Evolutionary conservation across 2,329 filamentous ascomycete genomes (phyloP).

Genomic region (Blumeria hordei): DNA sequence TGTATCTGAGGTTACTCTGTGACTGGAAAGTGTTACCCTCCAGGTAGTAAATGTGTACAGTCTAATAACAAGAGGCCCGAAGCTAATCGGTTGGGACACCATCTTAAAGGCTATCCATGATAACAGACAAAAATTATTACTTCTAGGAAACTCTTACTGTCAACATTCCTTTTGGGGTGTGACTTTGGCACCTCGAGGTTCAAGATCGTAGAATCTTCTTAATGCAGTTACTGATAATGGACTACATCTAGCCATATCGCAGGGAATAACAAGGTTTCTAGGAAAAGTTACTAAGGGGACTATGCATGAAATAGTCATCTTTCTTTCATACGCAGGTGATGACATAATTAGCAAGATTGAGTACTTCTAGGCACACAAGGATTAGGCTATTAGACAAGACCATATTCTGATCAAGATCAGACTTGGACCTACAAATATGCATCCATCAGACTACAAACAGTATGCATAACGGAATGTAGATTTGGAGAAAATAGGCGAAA

Average conservation of each 20-base stretch:
- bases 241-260: neutral
- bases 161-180: neutral
- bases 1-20: neutral
- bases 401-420: slow-evolving; percentile 1
- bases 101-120: neutral
- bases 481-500: too few relatives aligned
- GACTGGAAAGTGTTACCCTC: neutral
- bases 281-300: neutral
- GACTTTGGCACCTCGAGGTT: neutral
- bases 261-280: neutral
- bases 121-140: neutral
- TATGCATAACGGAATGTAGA: too few relatives aligned
- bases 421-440: neutral
- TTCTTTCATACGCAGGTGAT: neutral
- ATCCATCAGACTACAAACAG: too few relatives aligned
- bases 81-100: neutral
- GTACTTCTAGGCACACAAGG: neutral
- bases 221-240: neutral
- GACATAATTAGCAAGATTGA: neutral
- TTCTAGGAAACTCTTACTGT: neutral
- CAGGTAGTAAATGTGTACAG: neutral
- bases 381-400: neutral
- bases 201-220: neutral
- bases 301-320: neutral
- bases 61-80: neutral